phyloP scores from a whole-genome alignment of 768 basidiomycete species.

The Mycena rosella region DNA sequence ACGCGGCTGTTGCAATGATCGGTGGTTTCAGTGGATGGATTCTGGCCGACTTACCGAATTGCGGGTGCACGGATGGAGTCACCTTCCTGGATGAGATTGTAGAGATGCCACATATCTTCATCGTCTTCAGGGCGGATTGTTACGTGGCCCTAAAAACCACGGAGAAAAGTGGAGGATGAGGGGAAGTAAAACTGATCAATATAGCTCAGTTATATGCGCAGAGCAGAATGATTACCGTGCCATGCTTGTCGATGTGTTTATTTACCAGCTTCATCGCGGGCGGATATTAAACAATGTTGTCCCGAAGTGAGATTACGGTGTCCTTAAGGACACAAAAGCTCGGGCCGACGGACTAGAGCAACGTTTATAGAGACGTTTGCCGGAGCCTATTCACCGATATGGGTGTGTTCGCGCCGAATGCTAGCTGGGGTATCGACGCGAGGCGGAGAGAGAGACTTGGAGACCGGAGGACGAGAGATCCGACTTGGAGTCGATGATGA shows the following conservation, averaged over 20 bases:
- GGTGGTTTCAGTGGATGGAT: slow-evolving; percentile 3
- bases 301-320: too few relatives aligned
- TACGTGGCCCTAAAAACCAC: slow-evolving; percentile 81
- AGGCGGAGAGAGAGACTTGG: too few relatives aligned
- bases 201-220: too few relatives aligned
- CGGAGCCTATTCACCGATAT: too few relatives aligned
- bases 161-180: slow-evolving; percentile 27
- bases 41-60: slow-evolving; percentile 67
- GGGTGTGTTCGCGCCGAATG: too few relatives aligned
- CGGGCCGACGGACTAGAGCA: too few relatives aligned
- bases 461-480: too few relatives aligned
- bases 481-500: too few relatives aligned
- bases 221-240: slow-evolving; percentile 79
- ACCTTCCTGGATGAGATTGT: slow-evolving; percentile 93
- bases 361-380: too few relatives aligned
- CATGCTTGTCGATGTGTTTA: slow-evolving; percentile 87
- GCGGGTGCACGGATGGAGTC: slow-evolving; percentile 90
- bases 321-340: too few relatives aligned
- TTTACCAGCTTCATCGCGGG: slow-evolving; percentile 84
- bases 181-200: slow-evolving; percentile 3
- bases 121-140: slow-evolving; percentile 97
- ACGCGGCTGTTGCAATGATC: slow-evolving; percentile 69
- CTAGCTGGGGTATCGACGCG: too few relatives aligned
- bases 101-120: slow-evolving; percentile 99
- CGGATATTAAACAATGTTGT: not conserved